A percentile compares a stretch with the other conserved stretches of the same genome.
These are phyloP conservation scores for Leccinellum rugosiceps DNA, from an alignment of 768 basidiomycete species.

Conservation along the genomic window DNA sequence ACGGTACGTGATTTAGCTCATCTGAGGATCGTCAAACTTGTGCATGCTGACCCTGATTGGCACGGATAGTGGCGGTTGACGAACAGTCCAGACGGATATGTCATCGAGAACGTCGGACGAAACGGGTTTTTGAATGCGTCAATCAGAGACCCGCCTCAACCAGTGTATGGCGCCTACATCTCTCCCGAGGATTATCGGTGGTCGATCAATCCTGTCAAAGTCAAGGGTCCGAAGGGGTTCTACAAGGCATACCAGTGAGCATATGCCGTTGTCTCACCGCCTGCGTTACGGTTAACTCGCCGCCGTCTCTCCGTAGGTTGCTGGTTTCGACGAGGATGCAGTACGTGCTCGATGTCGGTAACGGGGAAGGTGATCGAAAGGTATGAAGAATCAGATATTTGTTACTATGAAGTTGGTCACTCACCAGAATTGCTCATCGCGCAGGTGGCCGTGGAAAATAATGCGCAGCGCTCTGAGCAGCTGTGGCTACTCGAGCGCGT, in stretches of 20 bases:
- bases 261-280: background rate
- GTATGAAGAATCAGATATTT: background rate
- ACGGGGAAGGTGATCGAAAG: background rate
- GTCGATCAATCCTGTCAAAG: constrained; percentile 1
- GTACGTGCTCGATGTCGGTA: constrained; percentile 1
- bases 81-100: background rate
- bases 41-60: background rate
- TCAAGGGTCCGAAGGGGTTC: background rate
- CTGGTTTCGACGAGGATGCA: background rate
- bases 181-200: background rate
- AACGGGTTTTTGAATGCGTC: background rate
- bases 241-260: background rate
- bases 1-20: background rate
- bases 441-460: background rate
- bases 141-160: background rate
- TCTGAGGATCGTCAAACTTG: background rate
- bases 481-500: constrained; percentile 3
- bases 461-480: constrained; percentile 1
- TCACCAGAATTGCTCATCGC: background rate
- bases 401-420: background rate
- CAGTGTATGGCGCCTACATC: background rate
- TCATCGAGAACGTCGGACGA: background rate
- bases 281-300: background rate
- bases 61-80: background rate
- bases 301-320: background rate